Base-by-base conservation (phyloP, 2,329 filamentous ascomycete species). In the Penicillium glabrum region DNA sequence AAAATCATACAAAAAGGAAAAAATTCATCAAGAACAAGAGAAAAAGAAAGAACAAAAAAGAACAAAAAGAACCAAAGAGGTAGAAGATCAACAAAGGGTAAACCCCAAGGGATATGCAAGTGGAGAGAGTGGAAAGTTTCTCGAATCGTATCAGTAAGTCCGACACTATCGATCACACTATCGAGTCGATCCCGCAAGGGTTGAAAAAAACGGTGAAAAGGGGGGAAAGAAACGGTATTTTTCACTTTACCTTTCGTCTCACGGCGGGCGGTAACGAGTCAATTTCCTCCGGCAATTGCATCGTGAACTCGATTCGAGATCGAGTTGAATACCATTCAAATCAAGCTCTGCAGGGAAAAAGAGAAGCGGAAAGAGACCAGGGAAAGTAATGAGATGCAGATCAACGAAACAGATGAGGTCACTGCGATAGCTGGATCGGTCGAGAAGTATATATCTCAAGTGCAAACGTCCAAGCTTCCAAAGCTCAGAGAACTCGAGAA, bases 231-330 rank as follows among this genome's bases (percentile, higher is more conserved):
- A 6, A 33, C 13, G 13, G 31, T 14, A 33, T 33, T 33, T 14
- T 33, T 33, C 31, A 16, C 29, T 31, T 77, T 73, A 86, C 83
- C 76, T 86, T 86, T 71, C 83, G 77, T 66, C 81, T 77, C 52
- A 86, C 77, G 16, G 82, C 81, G 24, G 80, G 80, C 21, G 83
- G 83, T 11, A 85, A 72, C 41, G 79, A 77, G 61, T 83, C 80
- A 57, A 83, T 77, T 43, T 70, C 67, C 39, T 53, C 50, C 26
- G 26, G 19, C 11, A 41, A 13, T 23, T 53, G 50, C 50, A 53
- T 43, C 31, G 31, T 33, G 31, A 33, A 14, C 31, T 33, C 31
- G 37, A 23, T 31, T 23, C 8, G 26, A 21, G 35, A 31, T 31
- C 31, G 31, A 33, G 31, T 16, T 7, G 16, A 13, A 50, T 19